Percentiles rank a stretch among this genome's conserved stretches.
These are phyloP conservation scores for Novymonas esmeraldas DNA, from an alignment of 208 protist genomes.

Conservation along the genomic window DNA sequence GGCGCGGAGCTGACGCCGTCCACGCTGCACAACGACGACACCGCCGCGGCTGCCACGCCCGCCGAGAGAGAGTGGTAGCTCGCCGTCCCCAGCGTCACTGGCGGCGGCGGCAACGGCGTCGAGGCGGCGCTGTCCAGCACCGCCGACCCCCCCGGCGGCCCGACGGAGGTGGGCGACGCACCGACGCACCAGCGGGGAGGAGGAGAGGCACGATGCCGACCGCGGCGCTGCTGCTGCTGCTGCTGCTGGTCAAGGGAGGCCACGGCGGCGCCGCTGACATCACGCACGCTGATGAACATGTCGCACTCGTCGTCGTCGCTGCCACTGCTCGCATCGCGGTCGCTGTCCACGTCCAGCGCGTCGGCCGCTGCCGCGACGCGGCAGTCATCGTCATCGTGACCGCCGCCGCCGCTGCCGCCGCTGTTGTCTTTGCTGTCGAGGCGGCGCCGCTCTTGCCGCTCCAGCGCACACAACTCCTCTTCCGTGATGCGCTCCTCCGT, in stretches of 20 bases:
- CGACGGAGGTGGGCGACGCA: not conserved
- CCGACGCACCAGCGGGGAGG: not conserved
- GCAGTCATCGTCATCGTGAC: no score
- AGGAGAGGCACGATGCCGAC: not conserved
- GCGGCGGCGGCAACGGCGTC: constrained; percentile 3
- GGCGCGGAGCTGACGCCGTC: not conserved
- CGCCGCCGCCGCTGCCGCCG: not conserved
- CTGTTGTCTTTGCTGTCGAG: no score
- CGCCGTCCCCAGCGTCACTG: constrained; percentile 14
- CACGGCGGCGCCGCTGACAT: not conserved
- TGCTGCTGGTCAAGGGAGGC: not conserved
- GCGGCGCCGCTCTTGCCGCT: constrained; percentile 8
- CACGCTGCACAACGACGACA: not conserved
- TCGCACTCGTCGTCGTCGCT: not conserved
- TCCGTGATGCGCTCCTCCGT: constrained; percentile 9
- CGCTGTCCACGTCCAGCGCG: no score
- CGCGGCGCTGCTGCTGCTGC: not conserved
- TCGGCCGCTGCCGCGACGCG: no score
- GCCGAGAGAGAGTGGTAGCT: constrained; percentile 28
- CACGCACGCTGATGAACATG: constrained; percentile 1
- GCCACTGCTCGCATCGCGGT: no score
- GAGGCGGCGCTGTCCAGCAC: not conserved
- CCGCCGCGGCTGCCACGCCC: not conserved
- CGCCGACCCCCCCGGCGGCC: not conserved
- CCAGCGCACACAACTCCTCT: constrained; percentile 17